Evolutionary conservation across 306 rosid species (phyloP).

Genomic region (Quercus bicolor): DNA sequence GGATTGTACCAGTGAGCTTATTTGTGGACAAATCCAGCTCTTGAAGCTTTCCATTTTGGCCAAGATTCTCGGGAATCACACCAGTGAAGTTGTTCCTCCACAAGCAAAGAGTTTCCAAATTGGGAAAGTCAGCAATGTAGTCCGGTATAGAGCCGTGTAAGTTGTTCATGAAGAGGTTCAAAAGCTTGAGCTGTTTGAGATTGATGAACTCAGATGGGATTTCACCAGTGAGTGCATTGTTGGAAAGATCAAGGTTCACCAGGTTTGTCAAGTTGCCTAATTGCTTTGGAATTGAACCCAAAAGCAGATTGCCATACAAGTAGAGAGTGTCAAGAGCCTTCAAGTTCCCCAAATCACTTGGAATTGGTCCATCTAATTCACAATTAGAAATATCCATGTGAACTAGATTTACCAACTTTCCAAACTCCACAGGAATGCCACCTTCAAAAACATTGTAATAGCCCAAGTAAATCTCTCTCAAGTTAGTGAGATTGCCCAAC

Average conservation of each 20-base stretch:
- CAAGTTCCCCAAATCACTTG: conserved; percentile 68
- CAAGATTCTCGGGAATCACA: conserved; percentile 67
- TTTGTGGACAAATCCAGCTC: conserved; percentile 82
- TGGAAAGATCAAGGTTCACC: conserved; percentile 64
- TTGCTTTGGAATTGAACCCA: conserved; percentile 70
- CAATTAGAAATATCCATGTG: conserved; percentile 71
- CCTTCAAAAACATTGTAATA: conserved; percentile 71
- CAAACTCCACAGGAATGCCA: conserved; percentile 73
- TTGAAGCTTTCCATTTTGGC: conserved; percentile 62
- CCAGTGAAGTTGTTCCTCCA: conserved; percentile 95
- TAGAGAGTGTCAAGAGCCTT: conserved; percentile 59
- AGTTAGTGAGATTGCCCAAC: conserved; percentile 67
- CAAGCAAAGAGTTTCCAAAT: conserved; percentile 57
- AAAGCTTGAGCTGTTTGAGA: conserved; percentile 61
- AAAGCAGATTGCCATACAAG: conserved; percentile 62
- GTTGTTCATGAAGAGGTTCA: conserved; percentile 76
- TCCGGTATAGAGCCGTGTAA: conserved; percentile 83
- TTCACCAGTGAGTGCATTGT: conserved; percentile 74
- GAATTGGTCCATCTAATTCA: conserved; percentile 65
- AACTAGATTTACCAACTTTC: conserved; percentile 54
- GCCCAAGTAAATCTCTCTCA: conserved; percentile 65
- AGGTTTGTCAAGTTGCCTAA: conserved; percentile 59
- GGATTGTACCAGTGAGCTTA: conserved; percentile 82
- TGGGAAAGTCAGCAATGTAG: conserved; percentile 56
- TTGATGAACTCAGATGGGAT: conserved; percentile 68